Evolutionary conservation across 768 basidiomycete species (phyloP), one percentile per base, ranked within the genome.

Genomic region (Saitozyma podzolica): DNA sequence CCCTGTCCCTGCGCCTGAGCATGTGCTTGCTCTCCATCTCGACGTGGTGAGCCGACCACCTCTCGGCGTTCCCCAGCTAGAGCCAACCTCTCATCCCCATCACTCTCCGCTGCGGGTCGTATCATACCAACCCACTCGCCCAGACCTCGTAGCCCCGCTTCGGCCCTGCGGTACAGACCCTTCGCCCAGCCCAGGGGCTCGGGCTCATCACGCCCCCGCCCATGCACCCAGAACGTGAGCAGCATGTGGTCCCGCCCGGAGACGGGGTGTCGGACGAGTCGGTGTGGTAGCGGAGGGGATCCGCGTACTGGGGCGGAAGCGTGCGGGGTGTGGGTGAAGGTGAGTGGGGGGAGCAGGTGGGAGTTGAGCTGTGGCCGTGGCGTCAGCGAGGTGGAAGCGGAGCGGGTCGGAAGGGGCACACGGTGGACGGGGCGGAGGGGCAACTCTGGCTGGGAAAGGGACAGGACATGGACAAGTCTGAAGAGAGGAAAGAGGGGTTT

Each of bases 141-240:
- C 0, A 62, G 65, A 13, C 50, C 45, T 13, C 62, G 57, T 2
- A 60, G 59, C 43, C 64, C 74, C 16, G 40, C 58, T 43, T 70
- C 59, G 4, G 69, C 42, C 4, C 42, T 47, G 16, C 40, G 52
- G 40, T 63, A 72, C 43, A 48, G 41, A 11, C 59, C 42, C 55
- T 65, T 67, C 0, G 69, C 16, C 71, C 72, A 78, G 0, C 71
- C 69, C 14, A 74, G 53, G 29, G 66, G 58, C 42, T 72, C 68
- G 10, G 72, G 65, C 51, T 79, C 75, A 49, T 76, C 70, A 51
- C 65, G 68, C 0, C 75, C 72, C 42, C 76, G 56, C 3, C 78
- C 78, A 56, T 79, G 78, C 0, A 79, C 72, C 63, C 63, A 79
- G 68, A 79, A 79, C 3, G 76, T 76, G 14, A 79, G 55, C n/a